Evolutionary conservation across 306 rosid genomes (phyloP), one percentile per base, ranked within the genome.

Genomic region (Sphenostylis stenocarpa): DNA sequence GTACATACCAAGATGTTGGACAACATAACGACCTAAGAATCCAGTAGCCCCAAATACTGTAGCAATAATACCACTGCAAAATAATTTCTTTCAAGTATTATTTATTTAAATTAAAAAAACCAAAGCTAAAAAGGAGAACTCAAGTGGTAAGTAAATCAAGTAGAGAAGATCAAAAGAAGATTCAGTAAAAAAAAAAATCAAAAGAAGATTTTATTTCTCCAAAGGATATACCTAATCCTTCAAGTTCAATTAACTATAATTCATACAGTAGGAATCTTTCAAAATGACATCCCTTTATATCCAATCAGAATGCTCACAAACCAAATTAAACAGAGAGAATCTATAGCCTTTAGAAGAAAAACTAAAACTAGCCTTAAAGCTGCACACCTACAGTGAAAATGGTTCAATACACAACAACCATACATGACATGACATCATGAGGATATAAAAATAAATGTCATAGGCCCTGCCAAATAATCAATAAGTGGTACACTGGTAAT

Each of bases 11-110:
- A 96, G 94, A 84, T 92, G 97, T 65, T 96, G 99, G 31, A 96
- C 99, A 80, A 92, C 88, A 92, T 96, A 92, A 43, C 99, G 99
- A 67, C 99, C 99, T 73, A 96, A 91, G 87, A 96, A 96, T 51
- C 99, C 99, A 34, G 99, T 96, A 0, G 99, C 94, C 77, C 99
- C 99, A 75, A 96, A 96, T 61, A 96, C 99, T 47, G 99, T 87
- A 53, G 97, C 99, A 44, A 96, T 75, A 66, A 96, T 85, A 53
- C 99, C 99, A 85, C 98, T 96, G 94, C 85, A 83, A 82, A 67
- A 72, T 60, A 83, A 60, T 70, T 65, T 60, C 34, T 48, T 65
- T 57, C 80, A 64, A 57, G 58, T 53, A 70, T 82, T 60, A 82
- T 12, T 61, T 15, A 34, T 12, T 61, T 15, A 34, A 72, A 51